Evolutionary conservation across 176 grass and related monocot species (phyloP), one percentile per base, ranked within the genome.

Genomic region (Avena atlantica): DNA sequence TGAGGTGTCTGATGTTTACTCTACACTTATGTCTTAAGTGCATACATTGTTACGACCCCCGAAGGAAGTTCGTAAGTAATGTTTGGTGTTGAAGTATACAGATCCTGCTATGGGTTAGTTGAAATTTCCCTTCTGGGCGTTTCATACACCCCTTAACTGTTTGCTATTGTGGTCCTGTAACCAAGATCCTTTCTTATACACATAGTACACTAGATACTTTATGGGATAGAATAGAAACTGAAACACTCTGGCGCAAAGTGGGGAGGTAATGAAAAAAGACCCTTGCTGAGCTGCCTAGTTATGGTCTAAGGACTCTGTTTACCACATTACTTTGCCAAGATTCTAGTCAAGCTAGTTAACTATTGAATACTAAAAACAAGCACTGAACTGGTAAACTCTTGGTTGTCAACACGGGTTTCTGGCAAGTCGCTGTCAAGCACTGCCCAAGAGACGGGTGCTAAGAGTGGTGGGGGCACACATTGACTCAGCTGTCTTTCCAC

Each of bases 281-380:
- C 2, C 60, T 83, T 76, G 12, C 71, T 52, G 20, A 84, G 1
- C 45, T 55, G 55, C 53, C 13, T 89, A 45, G 29, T 84, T 70
- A 23, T 83, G 51, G 19, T 77, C 9, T 6, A 42, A 83, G 24
- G 40, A 70, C 15, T 61, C 60, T 67, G 15, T 67, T 14, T 8
- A 14, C 64, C 25, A 78, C 16, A 44, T 24, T 25, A 55, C 51
- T 63, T 83, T 79, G 20, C 21, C 65, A 71, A 79, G 20, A 17
- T 72, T 37, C 20, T 74, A 55, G 45, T 63, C 71, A 84, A 80
- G 55, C 20, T 53, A 29, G 29, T 62, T 49, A 16, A 80, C 48
- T 80, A 80, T 71, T 73, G 29, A 84, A 84, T 89, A 57, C 19
- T 78, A 78, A 78, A 88, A 78, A 29, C 20, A 15, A 53, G 9